These are phyloP conservation scores for Termitomyces titanicus DNA, from an alignment of 768 basidiomycete genomes.

Conservation along the genomic window DNA sequence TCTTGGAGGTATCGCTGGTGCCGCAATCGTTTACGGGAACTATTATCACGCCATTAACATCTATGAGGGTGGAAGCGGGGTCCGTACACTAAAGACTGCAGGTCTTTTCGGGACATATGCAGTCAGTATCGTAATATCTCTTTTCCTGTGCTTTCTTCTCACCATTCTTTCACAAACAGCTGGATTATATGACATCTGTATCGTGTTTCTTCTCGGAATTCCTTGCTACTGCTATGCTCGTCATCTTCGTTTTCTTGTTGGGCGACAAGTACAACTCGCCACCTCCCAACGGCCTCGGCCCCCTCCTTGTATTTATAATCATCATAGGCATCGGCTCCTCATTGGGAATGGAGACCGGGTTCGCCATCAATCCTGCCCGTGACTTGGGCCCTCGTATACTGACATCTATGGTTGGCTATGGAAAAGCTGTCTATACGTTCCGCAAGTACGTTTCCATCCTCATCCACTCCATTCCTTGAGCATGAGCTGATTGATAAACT, in stretches of 20 bases:
- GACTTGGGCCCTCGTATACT: constrained; percentile 59
- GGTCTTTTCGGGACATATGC: constrained; percentile 58
- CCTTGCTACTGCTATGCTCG: constrained; percentile 50
- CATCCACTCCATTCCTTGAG: neutral
- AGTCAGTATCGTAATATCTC: constrained; percentile 31
- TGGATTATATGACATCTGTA: constrained; percentile 35
- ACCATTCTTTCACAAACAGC: constrained; percentile 22
- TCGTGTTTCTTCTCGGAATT: constrained; percentile 49
- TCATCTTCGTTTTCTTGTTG: constrained; percentile 49
- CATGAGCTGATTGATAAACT: neutral
- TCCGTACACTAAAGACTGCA: constrained; percentile 56
- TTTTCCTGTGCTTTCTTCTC: neutral
- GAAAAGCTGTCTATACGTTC: constrained; percentile 36
- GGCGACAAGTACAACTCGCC: constrained; percentile 51
- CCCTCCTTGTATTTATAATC: constrained; percentile 51
- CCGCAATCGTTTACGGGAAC: constrained; percentile 59
- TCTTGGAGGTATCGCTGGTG: constrained; percentile 60
- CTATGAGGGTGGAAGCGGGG: constrained; percentile 51
- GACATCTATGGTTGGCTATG: constrained; percentile 69
- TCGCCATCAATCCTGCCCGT: constrained; percentile 39
- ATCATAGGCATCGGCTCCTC: constrained; percentile 52
- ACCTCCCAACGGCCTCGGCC: constrained; percentile 47
- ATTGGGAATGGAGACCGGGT: constrained; percentile 61
- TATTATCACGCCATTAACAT: constrained; percentile 69
- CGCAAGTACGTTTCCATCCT: constrained; percentile 28